Evolutionary conservation across 345 rosid genomes (phyloP), one percentile per base, ranked within the genome.

Genomic region (Eucalyptus lansdowneana): DNA sequence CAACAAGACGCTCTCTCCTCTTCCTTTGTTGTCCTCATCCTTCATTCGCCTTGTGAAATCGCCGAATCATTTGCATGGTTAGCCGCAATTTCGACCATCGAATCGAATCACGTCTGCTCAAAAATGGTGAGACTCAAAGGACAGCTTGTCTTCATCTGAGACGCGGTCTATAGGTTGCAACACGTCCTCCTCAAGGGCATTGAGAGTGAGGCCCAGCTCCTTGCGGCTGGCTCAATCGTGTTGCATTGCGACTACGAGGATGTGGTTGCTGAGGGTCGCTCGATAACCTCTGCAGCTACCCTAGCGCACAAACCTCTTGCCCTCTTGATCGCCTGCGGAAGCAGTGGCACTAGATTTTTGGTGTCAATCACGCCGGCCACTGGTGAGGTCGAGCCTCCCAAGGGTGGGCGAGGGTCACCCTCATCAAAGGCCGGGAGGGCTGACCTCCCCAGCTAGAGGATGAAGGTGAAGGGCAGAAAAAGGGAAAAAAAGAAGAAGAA

Each of bases 171-270:
- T 91, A 94, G 91, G 92, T 90, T 95, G 88, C 99, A 97, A 67
- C 94, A 91, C 53, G 88, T 87, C 31, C 94, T 97, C 31, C 96
- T 97, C 4, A 97, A 96, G 6, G 97, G 97, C 62, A 90, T 91
- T 89, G 90, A 89, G 25, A 89, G 90, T 40, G 94, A 94, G 89
- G 94, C 92, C 19, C 97, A 94, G 90, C 92, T 97, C 51, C 90
- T 94, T 51, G 95, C 95, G 50, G 94, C 96, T 45, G 95, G 96
- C 7, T 92, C 93, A 1, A 69, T 97, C 80, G 93, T 97, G 80
- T 95, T 97, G 11, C 89, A 94, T 13, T 88, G 87, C 65, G 98
- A 96, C 90, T 97, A 95, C 91, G 92, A 94, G 51, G 98, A 97
- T 83, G 96, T 97, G 6, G 97, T 95, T 67, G 90, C 90, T 14